These are phyloP conservation scores for Dichotomocladium elegans DNA, from an alignment of 371 early-diverging fungal genomes.

Conservation along the genomic window DNA sequence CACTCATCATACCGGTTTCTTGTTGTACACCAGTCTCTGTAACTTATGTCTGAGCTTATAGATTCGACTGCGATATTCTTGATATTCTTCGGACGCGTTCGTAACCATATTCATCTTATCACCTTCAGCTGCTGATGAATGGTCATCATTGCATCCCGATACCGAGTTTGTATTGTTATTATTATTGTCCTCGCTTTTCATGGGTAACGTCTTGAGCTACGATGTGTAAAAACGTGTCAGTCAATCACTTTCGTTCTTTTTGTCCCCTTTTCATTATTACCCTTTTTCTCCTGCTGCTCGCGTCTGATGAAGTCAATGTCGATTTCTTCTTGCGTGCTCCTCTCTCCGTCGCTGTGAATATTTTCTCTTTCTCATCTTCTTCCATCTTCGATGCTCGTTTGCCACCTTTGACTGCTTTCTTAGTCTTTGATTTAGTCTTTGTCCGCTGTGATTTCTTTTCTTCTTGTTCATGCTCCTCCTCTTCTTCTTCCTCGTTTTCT, in stretches of 20 bases:
- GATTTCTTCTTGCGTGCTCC: constrained; percentile 17
- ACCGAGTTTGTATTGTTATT: too few relatives aligned
- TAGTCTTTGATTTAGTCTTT: constrained; percentile 5
- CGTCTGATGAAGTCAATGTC: constrained; percentile 16
- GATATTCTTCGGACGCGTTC: constrained; percentile 16
- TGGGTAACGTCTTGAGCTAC: constrained; percentile 20
- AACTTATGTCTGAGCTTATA: constrained; percentile 38
- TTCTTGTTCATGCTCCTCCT: constrained; percentile 5
- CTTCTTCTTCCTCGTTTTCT: constrained; percentile 11
- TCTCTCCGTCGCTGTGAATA: constrained; percentile 9
- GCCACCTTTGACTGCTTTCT: constrained; percentile 5
- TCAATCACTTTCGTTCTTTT: neutral
- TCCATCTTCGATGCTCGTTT: constrained; percentile 18
- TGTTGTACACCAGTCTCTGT: constrained; percentile 44
- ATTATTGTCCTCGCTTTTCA: neutral
- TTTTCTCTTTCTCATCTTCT: constrained; percentile 13
- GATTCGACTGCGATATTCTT: constrained; percentile 22
- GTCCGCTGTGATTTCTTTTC: constrained; percentile 3
- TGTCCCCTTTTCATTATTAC: constrained; percentile 9
- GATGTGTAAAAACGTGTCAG: neutral
- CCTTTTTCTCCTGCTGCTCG: constrained; percentile 22
- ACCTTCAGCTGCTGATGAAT: neutral
- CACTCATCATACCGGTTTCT: constrained; percentile 32
- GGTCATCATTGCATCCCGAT: neutral
- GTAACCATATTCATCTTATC: neutral